Conservation (phyloP, 768 basidiomycete species). For the Tulasnella sp. region DNA sequence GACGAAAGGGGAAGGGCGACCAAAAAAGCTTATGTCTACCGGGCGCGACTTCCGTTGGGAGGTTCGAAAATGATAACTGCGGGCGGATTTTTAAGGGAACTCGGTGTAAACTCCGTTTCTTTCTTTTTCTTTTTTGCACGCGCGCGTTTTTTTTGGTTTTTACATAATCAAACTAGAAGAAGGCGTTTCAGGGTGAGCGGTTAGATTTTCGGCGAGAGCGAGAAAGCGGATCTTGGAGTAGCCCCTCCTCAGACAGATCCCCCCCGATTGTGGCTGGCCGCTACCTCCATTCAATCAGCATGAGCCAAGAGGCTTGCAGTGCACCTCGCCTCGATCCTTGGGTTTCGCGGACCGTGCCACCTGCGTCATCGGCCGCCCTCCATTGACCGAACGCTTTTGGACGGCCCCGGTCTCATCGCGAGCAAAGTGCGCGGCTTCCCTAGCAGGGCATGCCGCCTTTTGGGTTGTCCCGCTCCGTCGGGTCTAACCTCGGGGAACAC, state of each 20-base stretch:
- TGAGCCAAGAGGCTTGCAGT: neutral
- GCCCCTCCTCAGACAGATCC: neutral
- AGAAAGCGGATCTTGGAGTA: neutral
- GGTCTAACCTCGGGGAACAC: neutral
- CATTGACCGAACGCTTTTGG: no score
- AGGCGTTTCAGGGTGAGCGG: neutral
- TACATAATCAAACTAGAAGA: neutral
- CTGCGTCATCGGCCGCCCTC: neutral
- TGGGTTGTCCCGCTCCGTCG: neutral
- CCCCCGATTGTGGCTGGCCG: neutral
- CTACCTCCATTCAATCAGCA: neutral
- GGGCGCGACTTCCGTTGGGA: neutral
- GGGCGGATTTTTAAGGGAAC: constrained; percentile 7
- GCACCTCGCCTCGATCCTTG: neutral
- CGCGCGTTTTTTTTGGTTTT: no score
- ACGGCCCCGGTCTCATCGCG: neutral
- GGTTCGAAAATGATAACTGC: constrained; percentile 12
- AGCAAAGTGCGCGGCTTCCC: neutral
- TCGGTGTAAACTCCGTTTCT: neutral
- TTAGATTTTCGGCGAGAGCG: neutral
- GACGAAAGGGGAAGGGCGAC: neutral
- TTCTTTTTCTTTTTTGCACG: no score
- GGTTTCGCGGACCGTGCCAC: neutral
- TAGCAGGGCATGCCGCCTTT: neutral
- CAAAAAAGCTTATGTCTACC: constrained; percentile 3